Evolutionary conservation across 2,329 filamentous ascomycete species (phyloP).

Genomic region (Chrysoporthe puriensis): DNA sequence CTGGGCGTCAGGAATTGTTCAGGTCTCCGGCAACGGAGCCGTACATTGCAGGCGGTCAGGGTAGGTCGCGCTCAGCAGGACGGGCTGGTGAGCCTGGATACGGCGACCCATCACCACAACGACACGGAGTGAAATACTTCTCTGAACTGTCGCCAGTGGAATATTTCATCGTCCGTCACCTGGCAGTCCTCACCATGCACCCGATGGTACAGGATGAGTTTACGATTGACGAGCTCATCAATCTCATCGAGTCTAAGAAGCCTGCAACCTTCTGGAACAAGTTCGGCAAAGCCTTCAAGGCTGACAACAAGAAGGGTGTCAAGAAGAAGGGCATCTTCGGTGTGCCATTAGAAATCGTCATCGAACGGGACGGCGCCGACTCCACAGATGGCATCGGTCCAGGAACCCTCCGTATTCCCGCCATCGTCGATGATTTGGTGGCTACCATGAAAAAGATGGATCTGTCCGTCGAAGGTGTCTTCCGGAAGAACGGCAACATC

Average conservation of each 20-base stretch:
- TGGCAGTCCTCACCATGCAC: conserved; percentile 94
- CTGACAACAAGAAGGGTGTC: conserved; percentile 72
- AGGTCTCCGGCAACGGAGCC: conserved; percentile 61
- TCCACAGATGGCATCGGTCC: conserved; percentile 97
- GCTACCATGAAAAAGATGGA: conserved; percentile 98
- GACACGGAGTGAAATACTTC: conserved; percentile 79
- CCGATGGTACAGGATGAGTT: conserved; percentile 89
- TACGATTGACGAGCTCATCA: conserved; percentile 88
- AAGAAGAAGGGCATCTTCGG: conserved; percentile 97
- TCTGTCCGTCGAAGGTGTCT: conserved; percentile 96
- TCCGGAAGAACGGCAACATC: conserved; percentile 99
- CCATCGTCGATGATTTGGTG: conserved; percentile 93
- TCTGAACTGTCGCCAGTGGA: conserved; percentile 93
- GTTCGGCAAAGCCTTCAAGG: conserved; percentile 94
- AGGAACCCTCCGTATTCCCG: conserved; percentile 85
- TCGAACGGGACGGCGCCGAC: conserved; percentile 92
- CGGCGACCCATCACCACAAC: conserved; percentile 57
- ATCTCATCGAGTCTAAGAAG: conserved; percentile 91
- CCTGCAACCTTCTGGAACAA: conserved; percentile 95
- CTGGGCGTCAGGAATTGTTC: conserved; percentile 71
- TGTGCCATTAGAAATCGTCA: conserved; percentile 82
- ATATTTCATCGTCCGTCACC: conserved; percentile 95
- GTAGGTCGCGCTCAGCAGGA: conserved; percentile 61
- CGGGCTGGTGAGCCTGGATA: conserved; percentile 55
- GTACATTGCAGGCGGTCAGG: conserved; percentile 69